A percentile compares a stretch with the other conserved stretches of the same genome.
Conservation (phyloP, 352 stramenopile species). For the Aphanomyces stellatus region DNA sequence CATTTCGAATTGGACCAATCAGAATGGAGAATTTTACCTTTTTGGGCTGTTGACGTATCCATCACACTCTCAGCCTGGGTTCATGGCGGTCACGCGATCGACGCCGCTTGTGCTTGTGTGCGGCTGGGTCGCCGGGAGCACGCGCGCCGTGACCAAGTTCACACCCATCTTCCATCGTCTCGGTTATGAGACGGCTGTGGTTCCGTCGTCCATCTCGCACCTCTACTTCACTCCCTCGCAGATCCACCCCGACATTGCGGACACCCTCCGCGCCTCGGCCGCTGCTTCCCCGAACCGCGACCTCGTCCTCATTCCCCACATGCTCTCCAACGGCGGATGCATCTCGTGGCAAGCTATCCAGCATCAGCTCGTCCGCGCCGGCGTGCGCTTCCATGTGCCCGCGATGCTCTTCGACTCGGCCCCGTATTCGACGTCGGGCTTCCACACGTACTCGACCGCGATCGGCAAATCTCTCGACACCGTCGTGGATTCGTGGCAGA, state of each 20-base stretch:
- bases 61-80: too few relatives aligned
- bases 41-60: too few relatives aligned
- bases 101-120: background rate
- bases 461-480: background rate
- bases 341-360: background rate
- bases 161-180: background rate
- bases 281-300: background rate
- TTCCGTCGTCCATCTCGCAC: background rate
- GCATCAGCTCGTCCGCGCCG: background rate
- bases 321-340: background rate
- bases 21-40: too few relatives aligned
- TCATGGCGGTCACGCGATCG: too few relatives aligned
- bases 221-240: background rate
- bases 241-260: background rate
- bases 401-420: conserved; percentile 4
- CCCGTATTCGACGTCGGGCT: background rate
- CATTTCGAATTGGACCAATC: too few relatives aligned
- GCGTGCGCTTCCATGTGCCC: background rate
- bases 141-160: background rate
- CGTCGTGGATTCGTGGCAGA: background rate
- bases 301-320: background rate
- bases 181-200: background rate
- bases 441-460: background rate
- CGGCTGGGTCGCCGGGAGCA: background rate
- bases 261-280: too few relatives aligned